Evolutionary conservation across 805 yeast genomes (phyloP).

Genomic region (Wickerhamiella siamensis): DNA sequence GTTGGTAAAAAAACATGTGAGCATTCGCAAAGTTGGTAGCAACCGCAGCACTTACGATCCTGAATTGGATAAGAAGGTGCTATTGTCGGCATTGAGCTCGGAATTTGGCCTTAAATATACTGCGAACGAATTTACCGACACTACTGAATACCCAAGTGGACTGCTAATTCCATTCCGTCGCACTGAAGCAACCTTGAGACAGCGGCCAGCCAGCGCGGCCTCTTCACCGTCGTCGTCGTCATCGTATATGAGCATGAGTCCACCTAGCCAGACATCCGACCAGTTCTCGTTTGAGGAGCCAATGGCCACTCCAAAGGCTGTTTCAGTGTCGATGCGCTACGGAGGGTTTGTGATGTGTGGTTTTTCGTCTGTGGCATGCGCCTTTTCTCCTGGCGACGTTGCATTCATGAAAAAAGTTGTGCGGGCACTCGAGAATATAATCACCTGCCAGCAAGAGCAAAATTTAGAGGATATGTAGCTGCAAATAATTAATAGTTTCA

Average conservation of each 20-base stretch:
- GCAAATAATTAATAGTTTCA: neutral
- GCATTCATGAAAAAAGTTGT: slow-evolving; percentile 21
- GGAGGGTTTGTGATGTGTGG: slow-evolving; percentile 22
- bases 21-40: slow-evolving; percentile 12
- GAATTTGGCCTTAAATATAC: slow-evolving; percentile 14
- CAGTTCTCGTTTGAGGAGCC: neutral
- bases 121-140: slow-evolving; percentile 5
- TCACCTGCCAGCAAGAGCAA: slow-evolving; percentile 12
- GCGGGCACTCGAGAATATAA: slow-evolving; percentile 18
- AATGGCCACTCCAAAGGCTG: neutral
- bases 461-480: neutral
- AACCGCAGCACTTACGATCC: slow-evolving; percentile 3
- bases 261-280: neutral
- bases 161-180: slow-evolving; percentile 16
- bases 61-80: slow-evolving; percentile 13
- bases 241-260: too few species aligned
- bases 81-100: slow-evolving; percentile 11
- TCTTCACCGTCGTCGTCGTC: neutral
- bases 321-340: neutral
- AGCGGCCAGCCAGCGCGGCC: neutral
- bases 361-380: slow-evolving; percentile 9
- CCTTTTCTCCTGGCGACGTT: slow-evolving; percentile 21
- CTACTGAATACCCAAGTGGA: slow-evolving; percentile 11
- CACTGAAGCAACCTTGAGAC: neutral
- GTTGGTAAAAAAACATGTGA: neutral